Conservation (phyloP, 371 early-diverging fungal genomes). For the Amoeboaphelidium protococcarum region DNA sequence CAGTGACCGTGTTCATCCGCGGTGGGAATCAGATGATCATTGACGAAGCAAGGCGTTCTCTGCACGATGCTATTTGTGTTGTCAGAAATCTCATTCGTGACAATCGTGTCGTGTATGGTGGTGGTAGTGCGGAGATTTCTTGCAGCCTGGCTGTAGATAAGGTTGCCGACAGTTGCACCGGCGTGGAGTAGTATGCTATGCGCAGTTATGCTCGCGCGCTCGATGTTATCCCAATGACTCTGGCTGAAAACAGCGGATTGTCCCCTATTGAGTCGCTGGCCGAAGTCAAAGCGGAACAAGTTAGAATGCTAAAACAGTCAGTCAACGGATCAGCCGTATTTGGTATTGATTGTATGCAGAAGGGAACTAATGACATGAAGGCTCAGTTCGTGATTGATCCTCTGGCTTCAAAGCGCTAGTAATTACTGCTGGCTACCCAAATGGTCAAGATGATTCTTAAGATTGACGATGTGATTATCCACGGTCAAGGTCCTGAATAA, state of each 20-base stretch:
- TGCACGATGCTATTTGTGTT: conserved; percentile 98
- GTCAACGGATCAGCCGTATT: conserved; percentile 45
- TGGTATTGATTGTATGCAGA: conserved; percentile 88
- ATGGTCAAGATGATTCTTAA: conserved; percentile 86
- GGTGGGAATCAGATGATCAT: conserved; percentile 99
- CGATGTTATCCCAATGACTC: conserved; percentile 82
- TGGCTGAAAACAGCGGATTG: conserved; percentile 95
- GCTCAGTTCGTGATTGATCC: conserved; percentile 93
- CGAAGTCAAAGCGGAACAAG: conserved; percentile 75
- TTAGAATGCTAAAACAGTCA: too few relatives aligned
- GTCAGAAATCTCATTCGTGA: conserved; percentile 92
- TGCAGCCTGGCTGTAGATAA: conserved; percentile 73
- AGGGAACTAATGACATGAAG: conserved; percentile 87
- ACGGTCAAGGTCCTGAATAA: too few relatives aligned
- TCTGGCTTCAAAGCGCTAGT: conserved; percentile 93
- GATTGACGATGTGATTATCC: conserved; percentile 20
- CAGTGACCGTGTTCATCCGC: conserved; percentile 93
- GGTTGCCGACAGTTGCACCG: conserved; percentile 67
- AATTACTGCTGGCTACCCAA: conserved; percentile 93
- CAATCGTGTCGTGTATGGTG: conserved; percentile 97
- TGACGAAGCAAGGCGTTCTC: conserved; percentile 96
- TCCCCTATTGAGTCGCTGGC: conserved; percentile 86
- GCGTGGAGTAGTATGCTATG: conserved; percentile 94
- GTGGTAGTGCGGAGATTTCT: conserved; percentile 94
- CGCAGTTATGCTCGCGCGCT: conserved; percentile 89